Evolutionary conservation across 139 green algal genomes (phyloP), one percentile per base, ranked within the genome.

Genomic region (Chlamydomonas sp.): DNA sequence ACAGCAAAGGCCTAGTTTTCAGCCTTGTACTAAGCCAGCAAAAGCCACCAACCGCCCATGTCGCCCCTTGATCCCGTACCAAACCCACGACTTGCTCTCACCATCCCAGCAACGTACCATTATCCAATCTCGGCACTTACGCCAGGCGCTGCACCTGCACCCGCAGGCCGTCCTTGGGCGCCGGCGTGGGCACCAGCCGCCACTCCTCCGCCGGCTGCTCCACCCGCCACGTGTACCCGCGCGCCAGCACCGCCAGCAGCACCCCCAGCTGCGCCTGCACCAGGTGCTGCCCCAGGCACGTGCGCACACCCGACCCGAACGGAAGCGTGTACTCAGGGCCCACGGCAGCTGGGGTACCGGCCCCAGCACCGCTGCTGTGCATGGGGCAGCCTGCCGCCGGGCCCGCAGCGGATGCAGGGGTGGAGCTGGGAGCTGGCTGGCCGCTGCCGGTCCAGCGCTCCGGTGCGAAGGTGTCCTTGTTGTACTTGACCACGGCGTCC

Each of bases 281-380:
- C 7, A 86, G 68, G 59, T 78, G 7, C 18, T 68, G 68, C 1
- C 80, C 80, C 80, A 86, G 80, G 59, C 80, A 86, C 1, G 20
- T 62, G 49, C 80, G 80, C 59, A 86, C 80, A 61, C 80, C 80
- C 68, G 68, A 68, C 5, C 80, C 80, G 60, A 86, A 86, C 18
- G 80, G 80, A 1, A 86, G 1, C 68, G 63, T 79, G 69, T 79
- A 79, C 80, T 78, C 80, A 9, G 58, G 59, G 6, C 2, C 3
- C 5, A 14, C 79, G 5, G 31, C 7, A 49, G 49, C 66, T 0
- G 66, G 18, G 57, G 67, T 1, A 4, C 8, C 62, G 0, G 20
- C 16, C 5, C 1, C 66, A 71, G 66, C 66, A 71, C 10, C 66
- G 12, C 66, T 8, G 49, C 10, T 18, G 9, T 71, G 61, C 20